Base-by-base conservation (phyloP, 1,284 basidiomycete genomes). In the Fomitiporia mediterranea region DNA sequence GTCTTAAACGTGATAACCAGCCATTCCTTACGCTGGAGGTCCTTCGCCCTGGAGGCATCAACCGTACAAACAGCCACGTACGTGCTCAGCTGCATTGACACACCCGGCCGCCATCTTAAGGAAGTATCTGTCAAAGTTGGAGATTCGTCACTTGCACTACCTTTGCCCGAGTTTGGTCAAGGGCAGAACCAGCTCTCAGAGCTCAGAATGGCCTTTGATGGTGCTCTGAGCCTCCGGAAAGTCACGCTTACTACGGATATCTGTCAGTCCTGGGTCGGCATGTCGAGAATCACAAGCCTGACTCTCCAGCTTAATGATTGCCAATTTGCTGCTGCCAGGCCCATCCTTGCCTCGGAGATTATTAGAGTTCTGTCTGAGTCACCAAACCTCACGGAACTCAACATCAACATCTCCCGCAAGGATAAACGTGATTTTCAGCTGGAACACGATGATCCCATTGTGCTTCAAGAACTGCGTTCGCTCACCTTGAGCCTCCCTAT, bases 271-370 rank as follows among this genome's bases (percentile, higher is more conserved):
- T 56, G 54, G 54, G 44, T 42, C 25, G 58, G 58, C 4, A 8
- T 60, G 17, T 15, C 50, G 15, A 49, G 51, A 37, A 52, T 60
- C 13, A 56, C 54, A 17, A 53, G 28, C 25, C 54, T 60, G 17
- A 34, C 9, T 43, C 44, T 60, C 6, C 54, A 56, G 28, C 40
- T 60, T 34, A 56, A 56, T 32, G 35, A 55, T 8, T 56, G 58
- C 38, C 49, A 52, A 38, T 42, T 56, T 15, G 21, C 19, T 3
- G 28, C 11, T 25, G 44, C 50, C 15, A 47, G 58, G n/a, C 42
- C 50, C 13, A 46, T 60, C 8, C 42, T 56, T 43, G 42, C 51
- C 27, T 60, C 58, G n/a, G 58, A 60, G 25, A 53, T 56, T 25
- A 34, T 60, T 17, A 34, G 46, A 7, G 55, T 46, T 17, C 39